Percentiles rank a stretch among this genome's conserved stretches.
phyloP scores from a whole-genome alignment of 306 rosid species.

The Ammopiptanthus mongolicus region DNA sequence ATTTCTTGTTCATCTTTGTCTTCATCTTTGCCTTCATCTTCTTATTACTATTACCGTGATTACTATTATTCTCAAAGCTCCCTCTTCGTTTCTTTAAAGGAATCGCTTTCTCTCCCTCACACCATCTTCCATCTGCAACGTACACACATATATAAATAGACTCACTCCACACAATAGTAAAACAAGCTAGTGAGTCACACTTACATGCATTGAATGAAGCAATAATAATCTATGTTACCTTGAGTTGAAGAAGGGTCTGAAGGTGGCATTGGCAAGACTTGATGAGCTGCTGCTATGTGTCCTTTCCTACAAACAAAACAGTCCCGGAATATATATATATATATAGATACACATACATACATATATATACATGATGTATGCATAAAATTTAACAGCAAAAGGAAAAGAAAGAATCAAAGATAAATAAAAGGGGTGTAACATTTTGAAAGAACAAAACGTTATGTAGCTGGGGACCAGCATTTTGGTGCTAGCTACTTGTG shows the following conservation, averaged over 20 bases:
- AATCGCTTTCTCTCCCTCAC: constrained; percentile 62
- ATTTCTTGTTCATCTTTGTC: constrained; percentile 54
- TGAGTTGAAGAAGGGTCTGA: constrained; percentile 35
- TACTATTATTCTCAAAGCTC: constrained; percentile 11
- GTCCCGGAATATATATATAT: constrained; percentile 35
- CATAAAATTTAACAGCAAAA: constrained; percentile 22
- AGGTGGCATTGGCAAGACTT: constrained; percentile 9
- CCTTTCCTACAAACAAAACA: constrained; percentile 44
- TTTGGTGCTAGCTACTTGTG: constrained; percentile 52
- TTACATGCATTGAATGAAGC: neutral
- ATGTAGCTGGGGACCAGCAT: constrained; percentile 65
- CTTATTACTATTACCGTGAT: constrained; percentile 1
- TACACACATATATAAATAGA: neutral
- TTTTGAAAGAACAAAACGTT: constrained; percentile 22
- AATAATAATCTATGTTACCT: constrained; percentile 28
- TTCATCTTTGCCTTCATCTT: constrained; percentile 35
- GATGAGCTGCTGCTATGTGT: constrained; percentile 14
- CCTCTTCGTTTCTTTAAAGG: constrained; percentile 78
- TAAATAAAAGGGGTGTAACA: constrained; percentile 15
- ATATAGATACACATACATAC: neutral
- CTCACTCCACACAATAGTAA: neutral
- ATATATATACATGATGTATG: neutral
- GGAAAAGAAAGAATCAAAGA: constrained; percentile 1
- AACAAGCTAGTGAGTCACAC: neutral
- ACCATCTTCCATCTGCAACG: constrained; percentile 42